phyloP scores from a whole-genome alignment of 371 early-diverging fungal species.

The Coemansia sp. region DNA sequence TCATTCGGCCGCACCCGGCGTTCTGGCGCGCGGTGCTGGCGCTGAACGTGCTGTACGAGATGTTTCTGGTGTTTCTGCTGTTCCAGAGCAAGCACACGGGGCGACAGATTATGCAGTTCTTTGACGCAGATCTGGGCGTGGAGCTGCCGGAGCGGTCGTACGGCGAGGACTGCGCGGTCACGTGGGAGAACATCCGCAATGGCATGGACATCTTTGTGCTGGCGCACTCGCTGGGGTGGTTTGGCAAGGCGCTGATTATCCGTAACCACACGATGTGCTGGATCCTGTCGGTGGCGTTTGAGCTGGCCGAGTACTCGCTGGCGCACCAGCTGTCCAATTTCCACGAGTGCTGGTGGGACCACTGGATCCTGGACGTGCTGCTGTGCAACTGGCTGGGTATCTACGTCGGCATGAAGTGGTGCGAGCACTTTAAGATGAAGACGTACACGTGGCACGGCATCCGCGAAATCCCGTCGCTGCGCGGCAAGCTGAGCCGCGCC shows the following conservation, averaged over 20 bases:
- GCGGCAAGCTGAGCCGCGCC: constrained; percentile 85
- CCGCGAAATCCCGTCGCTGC: constrained; percentile 73
- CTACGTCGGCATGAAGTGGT: constrained; percentile 93
- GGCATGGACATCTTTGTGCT: constrained; percentile 93
- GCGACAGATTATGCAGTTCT: constrained; percentile 70
- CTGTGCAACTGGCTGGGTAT: constrained; percentile 94
- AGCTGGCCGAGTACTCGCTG: constrained; percentile 92
- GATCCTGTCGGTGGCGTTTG: constrained; percentile 92
- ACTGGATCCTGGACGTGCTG: constrained; percentile 96
- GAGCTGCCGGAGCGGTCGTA: constrained; percentile 89
- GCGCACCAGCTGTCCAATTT: constrained; percentile 96
- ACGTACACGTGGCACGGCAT: constrained; percentile 93
- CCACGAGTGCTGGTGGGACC: constrained; percentile 99
- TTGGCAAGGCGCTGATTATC: constrained; percentile 86
- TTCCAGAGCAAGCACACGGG: constrained; percentile 91
- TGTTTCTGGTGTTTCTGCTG: constrained; percentile 82
- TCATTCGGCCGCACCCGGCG: constrained; percentile 93
- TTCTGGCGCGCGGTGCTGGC: constrained; percentile 90
- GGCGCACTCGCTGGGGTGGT: constrained; percentile 96
- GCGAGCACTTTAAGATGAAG: constrained; percentile 93
- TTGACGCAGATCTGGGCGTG: constrained; percentile 79
- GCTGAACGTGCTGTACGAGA: constrained; percentile 80
- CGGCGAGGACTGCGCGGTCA: constrained; percentile 84
- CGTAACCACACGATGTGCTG: constrained; percentile 95
- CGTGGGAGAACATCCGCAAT: constrained; percentile 69